phyloP scores from a whole-genome alignment of 371 early-diverging fungal genomes.

The Dipsacomyces acuminosporus region DNA sequence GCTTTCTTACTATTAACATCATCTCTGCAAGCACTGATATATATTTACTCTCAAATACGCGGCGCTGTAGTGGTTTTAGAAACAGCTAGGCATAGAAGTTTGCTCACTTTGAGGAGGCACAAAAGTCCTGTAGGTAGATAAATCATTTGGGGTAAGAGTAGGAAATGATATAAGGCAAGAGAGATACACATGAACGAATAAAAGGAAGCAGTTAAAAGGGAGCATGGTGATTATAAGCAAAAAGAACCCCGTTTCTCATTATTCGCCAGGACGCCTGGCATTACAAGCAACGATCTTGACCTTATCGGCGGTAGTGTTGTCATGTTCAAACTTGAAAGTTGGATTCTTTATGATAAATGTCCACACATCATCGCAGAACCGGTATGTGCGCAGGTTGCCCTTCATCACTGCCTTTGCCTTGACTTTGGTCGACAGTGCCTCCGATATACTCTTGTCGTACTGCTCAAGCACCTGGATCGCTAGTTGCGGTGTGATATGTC shows the following conservation, averaged over 20 bases:
- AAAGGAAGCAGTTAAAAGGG: neutral
- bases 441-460: constrained; percentile 73
- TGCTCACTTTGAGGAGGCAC: too few relatives aligned
- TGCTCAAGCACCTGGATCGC: constrained; percentile 89
- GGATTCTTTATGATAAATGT: constrained; percentile 89
- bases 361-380: constrained; percentile 96
- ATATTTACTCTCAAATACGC: too few relatives aligned
- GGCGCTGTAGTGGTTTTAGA: too few relatives aligned
- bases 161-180: too few relatives aligned
- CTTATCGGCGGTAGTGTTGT: constrained; percentile 71
- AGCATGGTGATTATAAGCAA: neutral
- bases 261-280: constrained; percentile 54
- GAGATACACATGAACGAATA: neutral
- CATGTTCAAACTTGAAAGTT: constrained; percentile 81
- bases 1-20: too few relatives aligned
- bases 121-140: too few relatives aligned
- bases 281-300: constrained; percentile 91
- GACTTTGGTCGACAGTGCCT: constrained; percentile 65
- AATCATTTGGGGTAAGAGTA: too few relatives aligned
- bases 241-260: constrained; percentile 2
- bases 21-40: too few relatives aligned
- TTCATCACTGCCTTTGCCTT: constrained; percentile 62
- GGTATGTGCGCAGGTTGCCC: constrained; percentile 83
- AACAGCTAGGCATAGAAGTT: too few relatives aligned
- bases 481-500: constrained; percentile 86